Percentiles rank a stretch among this genome's conserved stretches.
These are phyloP conservation scores for Zasmidium citrigriseum DNA, from an alignment of 2,329 filamentous ascomycete species.

Conservation along the genomic window DNA sequence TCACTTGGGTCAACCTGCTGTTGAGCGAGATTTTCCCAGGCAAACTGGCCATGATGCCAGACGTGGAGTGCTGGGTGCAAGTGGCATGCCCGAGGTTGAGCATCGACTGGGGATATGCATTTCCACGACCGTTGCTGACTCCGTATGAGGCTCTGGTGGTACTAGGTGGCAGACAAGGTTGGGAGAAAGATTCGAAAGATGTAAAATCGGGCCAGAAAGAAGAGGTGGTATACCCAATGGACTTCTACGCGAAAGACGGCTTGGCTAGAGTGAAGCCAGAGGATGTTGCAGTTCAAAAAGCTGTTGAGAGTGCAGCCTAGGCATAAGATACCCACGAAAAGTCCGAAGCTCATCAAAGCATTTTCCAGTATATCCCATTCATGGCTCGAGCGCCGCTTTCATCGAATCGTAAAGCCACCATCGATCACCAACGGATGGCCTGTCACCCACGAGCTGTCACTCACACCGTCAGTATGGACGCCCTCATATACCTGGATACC, in stretches of 20 bases:
- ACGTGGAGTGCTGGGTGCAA: constrained; percentile 98
- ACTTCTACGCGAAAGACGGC: constrained; percentile 93
- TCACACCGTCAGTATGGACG: background rate
- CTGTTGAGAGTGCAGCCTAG: background rate
- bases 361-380: too few relatives aligned
- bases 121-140: constrained; percentile 81
- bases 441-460: constrained; percentile 6
- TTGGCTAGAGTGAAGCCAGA: constrained; percentile 70
- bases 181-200: constrained; percentile 46
- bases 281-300: constrained; percentile 25
- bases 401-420: constrained; percentile 3
- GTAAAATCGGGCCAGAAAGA: constrained; percentile 22
- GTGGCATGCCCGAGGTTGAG: constrained; percentile 95
- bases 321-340: background rate
- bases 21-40: constrained; percentile 96
- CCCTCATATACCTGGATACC: background rate
- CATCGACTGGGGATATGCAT: constrained; percentile 99
- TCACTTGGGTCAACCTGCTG: constrained; percentile 81
- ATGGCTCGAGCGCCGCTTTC: too few relatives aligned
- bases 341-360: too few relatives aligned
- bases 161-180: constrained; percentile 73
- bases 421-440: constrained; percentile 3
- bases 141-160: constrained; percentile 94
- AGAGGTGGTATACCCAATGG: constrained; percentile 76
- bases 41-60: constrained; percentile 86